Evolutionary conservation across 345 rosid species (phyloP), one percentile per base, ranked within the genome.

Genomic region (Erysimum cheiranthoides): DNA sequence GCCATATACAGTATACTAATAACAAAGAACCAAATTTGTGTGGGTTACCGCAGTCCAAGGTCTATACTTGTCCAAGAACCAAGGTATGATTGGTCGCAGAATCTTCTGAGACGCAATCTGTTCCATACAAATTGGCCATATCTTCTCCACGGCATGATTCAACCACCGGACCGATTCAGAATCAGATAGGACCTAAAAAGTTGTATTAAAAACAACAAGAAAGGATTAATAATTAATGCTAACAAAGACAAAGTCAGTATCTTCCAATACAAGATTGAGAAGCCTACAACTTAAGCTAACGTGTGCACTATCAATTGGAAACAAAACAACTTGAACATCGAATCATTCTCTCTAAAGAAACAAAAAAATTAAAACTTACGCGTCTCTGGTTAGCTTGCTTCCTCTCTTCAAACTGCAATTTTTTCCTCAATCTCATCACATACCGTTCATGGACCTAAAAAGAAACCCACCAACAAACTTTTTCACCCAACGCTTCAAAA

Each of bases 91-190:
- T 11, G 99, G 99, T 63, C 90, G 90, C 75, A 95, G 84, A 81
- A 95, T 83, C 85, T 85, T 90, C 85, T 95, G 96, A 3, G 99
- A 92, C 32, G 87, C 85, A 68, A 95, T 90, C 67, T 86, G 89
- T 76, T 95, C 98, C 93, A 95, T 82, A 73, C 97, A 92, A 35
- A 95, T 73, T 3, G 98, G 98, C 99, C 99, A 95, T 58, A 92
- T 84, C 85, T 88, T 89, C 81, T 90, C 96, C 6, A 88, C 75
- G 5, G 94, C 89, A 73, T 95, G 82, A 76, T 95, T 95, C 84
- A 95, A 68, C 99, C 99, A 95, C 57, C 98, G 76, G 1, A 90
- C 94, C 0, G 96, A 84, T 81, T 95, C 98, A 16, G 97, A 92
- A 81, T 95, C 98, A 30, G 87, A 74, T 9, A 95, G 83, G 30